Evolutionary conservation across 2,329 filamentous ascomycete species (phyloP).

Genomic region (Hymenoscyphus albidus): DNA sequence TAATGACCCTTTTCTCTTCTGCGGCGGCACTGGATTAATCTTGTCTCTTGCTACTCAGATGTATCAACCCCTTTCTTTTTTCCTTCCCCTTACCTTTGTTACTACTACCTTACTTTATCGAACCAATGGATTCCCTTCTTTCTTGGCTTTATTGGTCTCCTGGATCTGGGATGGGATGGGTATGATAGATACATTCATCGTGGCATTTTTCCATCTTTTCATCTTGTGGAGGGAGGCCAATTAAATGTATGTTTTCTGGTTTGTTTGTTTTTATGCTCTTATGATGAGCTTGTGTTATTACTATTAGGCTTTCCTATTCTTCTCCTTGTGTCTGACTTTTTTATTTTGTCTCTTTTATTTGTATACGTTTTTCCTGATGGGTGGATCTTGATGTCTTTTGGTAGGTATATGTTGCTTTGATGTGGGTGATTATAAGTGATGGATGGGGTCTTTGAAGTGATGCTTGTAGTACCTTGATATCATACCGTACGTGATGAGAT

Average conservation of each 20-base stretch:
- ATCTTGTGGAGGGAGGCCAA: not conserved
- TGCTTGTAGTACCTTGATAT: not conserved
- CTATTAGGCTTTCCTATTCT: not conserved
- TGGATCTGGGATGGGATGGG: not conserved
- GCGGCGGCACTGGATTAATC: constrained; percentile 1
- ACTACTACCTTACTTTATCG: not conserved
- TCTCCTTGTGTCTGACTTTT: not conserved
- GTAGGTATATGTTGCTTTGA: not conserved
- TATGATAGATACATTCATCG: not conserved
- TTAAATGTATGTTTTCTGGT: not conserved
- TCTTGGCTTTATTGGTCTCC: not conserved
- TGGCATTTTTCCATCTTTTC: not conserved
- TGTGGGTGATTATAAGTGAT: not conserved
- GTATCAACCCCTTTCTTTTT: not conserved
- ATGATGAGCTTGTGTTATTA: constrained; percentile 2
- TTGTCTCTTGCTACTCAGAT: not conserved
- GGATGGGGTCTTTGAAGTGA: too few relatives aligned
- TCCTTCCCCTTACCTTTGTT: not conserved
- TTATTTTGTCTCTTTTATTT: not conserved
- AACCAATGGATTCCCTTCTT: not conserved
- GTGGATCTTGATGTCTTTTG: not conserved
- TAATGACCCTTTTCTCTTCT: not conserved
- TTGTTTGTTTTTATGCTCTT: not conserved
- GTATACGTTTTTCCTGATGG: not conserved
- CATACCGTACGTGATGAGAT: too few relatives aligned